Evolutionary conservation across 169 alveolate genomes (phyloP).

Genomic region (Plasmodium coatneyi): DNA sequence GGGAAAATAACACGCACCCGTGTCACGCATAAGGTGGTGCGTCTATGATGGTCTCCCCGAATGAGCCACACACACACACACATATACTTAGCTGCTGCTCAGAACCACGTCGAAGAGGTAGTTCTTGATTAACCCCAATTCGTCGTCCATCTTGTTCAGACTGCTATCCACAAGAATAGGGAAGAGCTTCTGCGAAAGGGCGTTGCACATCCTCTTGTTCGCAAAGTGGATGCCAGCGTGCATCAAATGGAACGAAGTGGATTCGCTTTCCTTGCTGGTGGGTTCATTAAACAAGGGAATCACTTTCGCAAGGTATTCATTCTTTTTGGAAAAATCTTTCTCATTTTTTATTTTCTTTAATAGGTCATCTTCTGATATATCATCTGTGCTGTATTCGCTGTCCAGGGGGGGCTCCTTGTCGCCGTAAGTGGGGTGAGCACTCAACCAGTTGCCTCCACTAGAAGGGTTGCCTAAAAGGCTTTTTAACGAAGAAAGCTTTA

Average conservation of each 20-base stretch:
- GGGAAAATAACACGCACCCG: not conserved
- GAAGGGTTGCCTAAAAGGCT: not conserved
- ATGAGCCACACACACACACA: not conserved
- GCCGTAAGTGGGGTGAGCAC: not conserved
- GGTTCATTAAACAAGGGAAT: conserved; percentile 30
- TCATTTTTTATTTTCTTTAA: conserved; percentile 42
- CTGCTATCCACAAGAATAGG: conserved; percentile 21
- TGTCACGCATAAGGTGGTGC: not conserved
- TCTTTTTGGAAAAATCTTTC: conserved; percentile 1
- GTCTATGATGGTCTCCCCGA: not conserved
- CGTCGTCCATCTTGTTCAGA: conserved; percentile 17
- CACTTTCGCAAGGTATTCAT: conserved; percentile 23
- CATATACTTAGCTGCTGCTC: not conserved
- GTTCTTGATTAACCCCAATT: not conserved
- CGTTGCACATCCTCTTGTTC: conserved; percentile 15
- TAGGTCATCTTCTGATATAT: conserved; percentile 21
- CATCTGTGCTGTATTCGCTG: conserved; percentile 29
- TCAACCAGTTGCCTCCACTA: not conserved
- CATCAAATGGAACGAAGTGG: conserved; percentile 6
- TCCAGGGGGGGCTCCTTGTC: not conserved
- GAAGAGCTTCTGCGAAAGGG: conserved; percentile 44
- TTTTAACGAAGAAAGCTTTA: not conserved
- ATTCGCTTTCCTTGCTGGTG: conserved; percentile 23
- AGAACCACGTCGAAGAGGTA: conserved; percentile 16
- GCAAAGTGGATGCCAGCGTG: conserved; percentile 39